Evolutionary conservation across 1,139 yeast species (phyloP).

Genomic region (Magnusiomyces fungicola): DNA sequence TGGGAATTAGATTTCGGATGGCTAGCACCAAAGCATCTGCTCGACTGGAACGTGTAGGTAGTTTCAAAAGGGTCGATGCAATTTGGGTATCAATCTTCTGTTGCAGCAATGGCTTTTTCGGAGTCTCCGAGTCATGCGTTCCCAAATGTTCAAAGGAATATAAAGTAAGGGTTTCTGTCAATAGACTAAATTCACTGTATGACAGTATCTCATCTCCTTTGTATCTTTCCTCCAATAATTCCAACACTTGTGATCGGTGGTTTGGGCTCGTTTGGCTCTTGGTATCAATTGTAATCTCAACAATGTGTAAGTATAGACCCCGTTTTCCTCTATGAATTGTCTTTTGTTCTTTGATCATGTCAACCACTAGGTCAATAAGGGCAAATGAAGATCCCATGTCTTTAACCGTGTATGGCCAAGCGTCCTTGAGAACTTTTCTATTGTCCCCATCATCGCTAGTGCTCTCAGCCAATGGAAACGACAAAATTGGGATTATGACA

Average conservation of each 20-base stretch:
- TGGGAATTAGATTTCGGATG: slow-evolving; percentile 5
- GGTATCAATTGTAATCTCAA: slow-evolving; percentile 40
- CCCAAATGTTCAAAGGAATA: neutral
- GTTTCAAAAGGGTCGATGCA: neutral
- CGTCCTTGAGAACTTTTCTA: neutral
- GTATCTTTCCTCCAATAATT: slow-evolving; percentile 5
- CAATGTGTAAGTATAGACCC: slow-evolving; percentile 57
- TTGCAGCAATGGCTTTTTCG: neutral
- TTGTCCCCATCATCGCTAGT: neutral
- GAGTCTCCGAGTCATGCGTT: neutral
- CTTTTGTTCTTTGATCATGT: slow-evolving; percentile 54
- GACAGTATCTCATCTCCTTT: slow-evolving; percentile 6
- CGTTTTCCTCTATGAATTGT: slow-evolving; percentile 52
- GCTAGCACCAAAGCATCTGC: neutral
- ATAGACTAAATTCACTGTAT: neutral
- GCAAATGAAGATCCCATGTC: slow-evolving; percentile 34
- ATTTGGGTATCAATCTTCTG: neutral
- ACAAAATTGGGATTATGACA: slow-evolving; percentile 13
- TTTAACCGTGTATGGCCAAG: neutral
- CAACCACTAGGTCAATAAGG: slow-evolving; percentile 56
- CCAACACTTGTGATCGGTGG: slow-evolving; percentile 1
- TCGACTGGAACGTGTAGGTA: neutral
- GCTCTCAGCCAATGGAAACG: slow-evolving; percentile 1
- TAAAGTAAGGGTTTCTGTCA: neutral
- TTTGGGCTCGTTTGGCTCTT: slow-evolving; percentile 1